Conservation (phyloP, 345 rosid genomes). For the Cardiospermum halicacabum region DNA sequence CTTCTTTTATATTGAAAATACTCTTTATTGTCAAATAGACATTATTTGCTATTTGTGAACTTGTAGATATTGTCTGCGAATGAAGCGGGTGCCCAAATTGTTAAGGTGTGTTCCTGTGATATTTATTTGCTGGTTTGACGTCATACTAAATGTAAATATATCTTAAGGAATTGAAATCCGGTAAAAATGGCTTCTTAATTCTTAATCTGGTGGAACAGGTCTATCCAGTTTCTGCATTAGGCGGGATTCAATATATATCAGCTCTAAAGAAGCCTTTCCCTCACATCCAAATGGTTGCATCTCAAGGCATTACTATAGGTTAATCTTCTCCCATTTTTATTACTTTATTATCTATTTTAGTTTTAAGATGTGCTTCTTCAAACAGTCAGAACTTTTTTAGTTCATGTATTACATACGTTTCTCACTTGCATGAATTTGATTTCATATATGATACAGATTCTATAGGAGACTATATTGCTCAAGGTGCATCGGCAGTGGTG, state of each 20-base stretch:
- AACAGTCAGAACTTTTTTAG: background rate
- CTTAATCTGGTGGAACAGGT: conserved; percentile 32
- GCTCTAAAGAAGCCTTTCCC: conserved; percentile 55
- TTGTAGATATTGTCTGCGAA: conserved; percentile 49
- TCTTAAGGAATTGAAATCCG: background rate
- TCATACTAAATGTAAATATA: background rate
- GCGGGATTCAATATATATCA: conserved; percentile 42
- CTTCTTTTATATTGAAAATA: background rate
- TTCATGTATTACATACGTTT: background rate
- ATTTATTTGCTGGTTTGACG: background rate
- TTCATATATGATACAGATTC: conserved; percentile 34
- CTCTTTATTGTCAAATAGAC: background rate
- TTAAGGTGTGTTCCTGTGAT: conserved; percentile 35
- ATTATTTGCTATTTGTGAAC: background rate
- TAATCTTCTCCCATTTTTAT: background rate
- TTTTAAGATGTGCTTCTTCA: background rate
- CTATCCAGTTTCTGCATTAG: conserved; percentile 56
- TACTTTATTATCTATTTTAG: too few species aligned
- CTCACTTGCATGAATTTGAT: background rate
- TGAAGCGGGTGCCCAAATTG: conserved; percentile 48
- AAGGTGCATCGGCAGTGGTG: conserved; percentile 54
- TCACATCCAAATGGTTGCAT: conserved; percentile 56
- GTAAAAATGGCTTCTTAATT: background rate
- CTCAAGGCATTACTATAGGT: conserved; percentile 60
- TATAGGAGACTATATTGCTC: conserved; percentile 34